Evolutionary conservation across 345 rosid genomes (phyloP).

Genomic region (Hypericum perforatum): DNA sequence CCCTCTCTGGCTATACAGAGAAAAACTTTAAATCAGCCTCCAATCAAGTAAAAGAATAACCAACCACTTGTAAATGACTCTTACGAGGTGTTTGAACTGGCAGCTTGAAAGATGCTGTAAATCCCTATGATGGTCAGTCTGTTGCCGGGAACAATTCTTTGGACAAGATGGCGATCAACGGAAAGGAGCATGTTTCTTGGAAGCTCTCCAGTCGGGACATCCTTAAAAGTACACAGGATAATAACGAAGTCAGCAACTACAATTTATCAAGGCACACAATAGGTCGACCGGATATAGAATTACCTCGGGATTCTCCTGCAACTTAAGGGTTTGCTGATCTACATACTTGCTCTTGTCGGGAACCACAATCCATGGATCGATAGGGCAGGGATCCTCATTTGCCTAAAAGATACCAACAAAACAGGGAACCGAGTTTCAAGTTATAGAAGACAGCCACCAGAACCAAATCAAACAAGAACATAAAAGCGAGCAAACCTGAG

Average conservation of each 20-base stretch:
- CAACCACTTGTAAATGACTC: conserved; percentile 6
- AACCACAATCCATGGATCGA: conserved; percentile 95
- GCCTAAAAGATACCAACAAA: conserved; percentile 33
- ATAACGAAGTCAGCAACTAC: conserved; percentile 1
- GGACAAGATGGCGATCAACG: conserved; percentile 82
- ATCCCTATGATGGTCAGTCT: conserved; percentile 89
- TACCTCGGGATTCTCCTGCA: conserved; percentile 98
- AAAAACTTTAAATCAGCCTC: not conserved
- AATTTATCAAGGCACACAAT: not conserved
- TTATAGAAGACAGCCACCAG: not conserved
- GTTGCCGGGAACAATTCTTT: conserved; percentile 83
- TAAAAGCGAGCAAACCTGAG: conserved; percentile 49
- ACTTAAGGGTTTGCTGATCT: conserved; percentile 88
- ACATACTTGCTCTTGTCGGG: conserved; percentile 93
- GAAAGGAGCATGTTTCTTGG: conserved; percentile 97
- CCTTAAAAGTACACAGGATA: conserved; percentile 32
- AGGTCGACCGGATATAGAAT: not conserved
- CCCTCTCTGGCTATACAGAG: conserved; percentile 62
- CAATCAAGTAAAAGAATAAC: not conserved
- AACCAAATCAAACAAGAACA: no score
- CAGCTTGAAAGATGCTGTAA: conserved; percentile 83
- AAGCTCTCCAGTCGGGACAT: conserved; percentile 98
- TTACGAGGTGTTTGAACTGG: conserved; percentile 66
- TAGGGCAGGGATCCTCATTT: conserved; percentile 87
- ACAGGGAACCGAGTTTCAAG: not conserved